Evolutionary conservation across 305 asterid genomes (phyloP).

Genomic region (Solanum hybrid): DNA sequence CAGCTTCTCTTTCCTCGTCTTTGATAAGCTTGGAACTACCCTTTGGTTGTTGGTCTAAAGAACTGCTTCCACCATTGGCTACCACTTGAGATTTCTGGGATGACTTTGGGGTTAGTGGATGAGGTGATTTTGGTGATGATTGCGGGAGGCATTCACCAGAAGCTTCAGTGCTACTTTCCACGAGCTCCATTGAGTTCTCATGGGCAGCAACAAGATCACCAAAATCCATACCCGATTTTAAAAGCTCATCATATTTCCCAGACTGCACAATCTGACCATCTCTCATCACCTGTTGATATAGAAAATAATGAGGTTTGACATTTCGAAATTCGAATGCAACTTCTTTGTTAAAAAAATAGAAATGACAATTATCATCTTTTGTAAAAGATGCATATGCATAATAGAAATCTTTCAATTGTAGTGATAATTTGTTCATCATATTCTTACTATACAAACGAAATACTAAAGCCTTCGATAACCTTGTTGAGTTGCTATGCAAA

Average conservation of each 20-base stretch:
- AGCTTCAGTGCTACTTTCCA: constrained; percentile 21
- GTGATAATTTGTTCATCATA: not conserved
- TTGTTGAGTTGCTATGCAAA: not conserved
- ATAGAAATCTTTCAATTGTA: not conserved
- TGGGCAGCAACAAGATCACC: constrained; percentile 60
- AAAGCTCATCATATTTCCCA: constrained; percentile 49
- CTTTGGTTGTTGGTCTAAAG: constrained; percentile 15
- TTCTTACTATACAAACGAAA: not conserved
- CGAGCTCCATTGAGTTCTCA: constrained; percentile 51
- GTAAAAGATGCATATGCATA: not conserved
- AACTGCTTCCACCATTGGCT: constrained; percentile 15
- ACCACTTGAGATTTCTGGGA: constrained; percentile 11
- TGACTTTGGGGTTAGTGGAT: constrained; percentile 13
- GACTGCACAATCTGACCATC: constrained; percentile 70
- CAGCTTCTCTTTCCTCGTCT: constrained; percentile 65
- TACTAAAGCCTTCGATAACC: not conserved
- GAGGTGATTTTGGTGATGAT: constrained; percentile 9
- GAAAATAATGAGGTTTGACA: not conserved
- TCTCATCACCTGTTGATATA: constrained; percentile 38
- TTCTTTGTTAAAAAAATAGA: not conserved
- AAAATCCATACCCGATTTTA: constrained; percentile 40
- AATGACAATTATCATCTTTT: not conserved
- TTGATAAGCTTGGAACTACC: constrained; percentile 44
- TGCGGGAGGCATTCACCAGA: not conserved
- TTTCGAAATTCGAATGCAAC: not conserved